Base-by-base conservation (phyloP, 179 eudicot genomes). In the Pouteria campechiana region DNA sequence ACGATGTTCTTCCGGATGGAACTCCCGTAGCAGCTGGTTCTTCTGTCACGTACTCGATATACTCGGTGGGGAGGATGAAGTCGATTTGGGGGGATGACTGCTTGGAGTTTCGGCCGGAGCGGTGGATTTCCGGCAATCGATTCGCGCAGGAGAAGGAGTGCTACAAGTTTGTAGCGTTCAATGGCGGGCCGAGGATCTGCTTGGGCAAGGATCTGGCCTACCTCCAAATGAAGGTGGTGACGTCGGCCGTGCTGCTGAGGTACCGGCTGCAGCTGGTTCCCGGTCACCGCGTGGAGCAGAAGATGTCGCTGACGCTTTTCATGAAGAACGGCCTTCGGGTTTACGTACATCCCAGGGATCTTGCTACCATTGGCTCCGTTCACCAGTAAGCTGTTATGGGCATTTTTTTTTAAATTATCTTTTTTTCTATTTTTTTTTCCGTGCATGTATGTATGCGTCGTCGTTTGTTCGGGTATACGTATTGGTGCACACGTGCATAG, bases 171-270 rank as follows among this genome's bases (percentile, higher is more conserved):
- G 82, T 83, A 52, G 94, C 94, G 1, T 83, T 83, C 33, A 83
- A 83, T 50, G 94, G 68, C 2, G 94, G 94, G 5, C 94, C 88
- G 15, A 76, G 94, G 61, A 83, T 81, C 36, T 83, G 94, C 30
- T 36, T 83, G 13, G 94, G 94, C 29, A 83, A 83, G 52, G 94
- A 83, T 39, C 62, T 83, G 77, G 94, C 94, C 47, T 83, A 83
- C 54, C 14, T 83, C 41, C 94, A 83, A n/a, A 83, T 83, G 94
- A 83, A 83, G 45, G 76, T 84, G 2, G 84, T 83, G 25, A 82
- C 75, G 0, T 68, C 84, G 16, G 94, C 94, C 4, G 84, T 83
- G 41, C 64, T 83, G 34, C 72, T 83, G 16, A 60, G 75, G 0
- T 73, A 83, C 63, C 73, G 77, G 64, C 52, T 79, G 16, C 11